Evolutionary conservation across 164 flowering plant genomes (phyloP).

Genomic region (Akebia trifoliata): DNA sequence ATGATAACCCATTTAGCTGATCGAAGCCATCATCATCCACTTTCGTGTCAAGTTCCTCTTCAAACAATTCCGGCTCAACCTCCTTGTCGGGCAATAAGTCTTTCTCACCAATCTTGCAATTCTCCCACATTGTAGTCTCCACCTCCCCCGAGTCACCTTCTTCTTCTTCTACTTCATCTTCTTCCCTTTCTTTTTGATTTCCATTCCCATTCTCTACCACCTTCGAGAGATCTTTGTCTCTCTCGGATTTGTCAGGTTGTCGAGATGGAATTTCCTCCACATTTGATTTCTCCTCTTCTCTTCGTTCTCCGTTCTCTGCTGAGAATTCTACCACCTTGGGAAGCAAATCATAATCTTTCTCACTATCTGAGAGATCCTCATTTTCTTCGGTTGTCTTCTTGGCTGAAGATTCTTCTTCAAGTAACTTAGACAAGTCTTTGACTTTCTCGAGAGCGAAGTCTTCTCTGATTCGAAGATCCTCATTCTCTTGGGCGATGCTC

Average conservation of each 20-base stretch:
- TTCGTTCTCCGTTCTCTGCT: constrained; percentile 53
- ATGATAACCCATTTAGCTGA: constrained; percentile 42
- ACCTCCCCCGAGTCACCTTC: constrained; percentile 37
- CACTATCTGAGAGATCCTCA: constrained; percentile 62
- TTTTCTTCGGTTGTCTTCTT: constrained; percentile 49
- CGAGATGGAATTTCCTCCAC: too few relatives aligned
- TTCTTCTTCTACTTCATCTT: constrained; percentile 32
- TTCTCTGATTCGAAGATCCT: constrained; percentile 46
- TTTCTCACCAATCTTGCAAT: constrained; percentile 71
- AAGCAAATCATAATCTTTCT: constrained; percentile 78
- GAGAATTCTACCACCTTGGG: constrained; percentile 73
- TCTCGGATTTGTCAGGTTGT: constrained; percentile 26
- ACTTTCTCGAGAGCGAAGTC: constrained; percentile 40
- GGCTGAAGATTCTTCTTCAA: constrained; percentile 46
- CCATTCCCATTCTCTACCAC: constrained; percentile 18
- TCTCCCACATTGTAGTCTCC: constrained; percentile 88
- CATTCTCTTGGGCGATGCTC: constrained; percentile 45
- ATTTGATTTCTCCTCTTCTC: constrained; percentile 36
- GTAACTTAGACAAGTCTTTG: constrained; percentile 51
- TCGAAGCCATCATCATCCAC: constrained; percentile 55
- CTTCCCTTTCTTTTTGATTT: too few relatives aligned
- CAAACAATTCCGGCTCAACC: constrained; percentile 50
- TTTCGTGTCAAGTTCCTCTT: constrained; percentile 64
- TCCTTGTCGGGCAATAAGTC: constrained; percentile 55
- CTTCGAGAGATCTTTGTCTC: constrained; percentile 23